A percentile compares a stretch with the other conserved stretches of the same genome.
These are phyloP conservation scores for Chaetothyriales sp. DNA, from an alignment of 2,329 filamentous ascomycete species.

Conservation along the genomic window DNA sequence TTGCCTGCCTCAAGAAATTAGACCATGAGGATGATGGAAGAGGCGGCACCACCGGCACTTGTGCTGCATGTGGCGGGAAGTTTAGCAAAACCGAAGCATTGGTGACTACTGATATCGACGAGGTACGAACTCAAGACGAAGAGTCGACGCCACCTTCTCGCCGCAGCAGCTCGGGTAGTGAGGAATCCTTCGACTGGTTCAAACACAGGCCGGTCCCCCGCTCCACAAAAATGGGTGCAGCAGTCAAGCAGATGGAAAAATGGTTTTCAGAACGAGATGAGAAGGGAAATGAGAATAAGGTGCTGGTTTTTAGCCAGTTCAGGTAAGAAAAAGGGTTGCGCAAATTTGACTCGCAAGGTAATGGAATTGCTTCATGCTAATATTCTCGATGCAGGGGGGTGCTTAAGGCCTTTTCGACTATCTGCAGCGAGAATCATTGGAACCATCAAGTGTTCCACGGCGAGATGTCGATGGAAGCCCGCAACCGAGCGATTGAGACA, in stretches of 20 bases:
- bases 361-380: neutral
- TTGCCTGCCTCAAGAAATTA: slow-evolving; percentile 31
- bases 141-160: neutral
- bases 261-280: slow-evolving; percentile 31
- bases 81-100: slow-evolving; percentile 8
- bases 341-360: neutral
- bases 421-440: slow-evolving; percentile 41
- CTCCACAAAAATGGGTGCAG: slow-evolving; percentile 28
- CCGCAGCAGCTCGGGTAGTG: neutral
- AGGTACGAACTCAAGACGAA: neutral
- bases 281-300: slow-evolving; percentile 37
- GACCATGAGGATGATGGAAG: slow-evolving; percentile 10
- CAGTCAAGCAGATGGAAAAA: slow-evolving; percentile 24
- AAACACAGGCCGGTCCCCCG: slow-evolving; percentile 20
- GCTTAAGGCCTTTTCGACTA: slow-evolving; percentile 35
- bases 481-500: slow-evolving; percentile 32
- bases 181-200: slow-evolving; percentile 20
- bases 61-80: slow-evolving; percentile 10
- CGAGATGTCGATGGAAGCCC: slow-evolving; percentile 30
- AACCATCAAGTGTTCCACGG: slow-evolving; percentile 35
- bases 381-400: slow-evolving; percentile 34
- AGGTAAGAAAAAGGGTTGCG: neutral
- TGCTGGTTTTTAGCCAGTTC: slow-evolving; percentile 45
- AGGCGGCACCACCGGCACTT: slow-evolving; percentile 8
- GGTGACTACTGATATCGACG: neutral